Percentiles rank a stretch among this genome's conserved stretches.
Conservation (phyloP, 2,329 filamentous ascomycete species). For the Sporothrix euskadiensis region DNA sequence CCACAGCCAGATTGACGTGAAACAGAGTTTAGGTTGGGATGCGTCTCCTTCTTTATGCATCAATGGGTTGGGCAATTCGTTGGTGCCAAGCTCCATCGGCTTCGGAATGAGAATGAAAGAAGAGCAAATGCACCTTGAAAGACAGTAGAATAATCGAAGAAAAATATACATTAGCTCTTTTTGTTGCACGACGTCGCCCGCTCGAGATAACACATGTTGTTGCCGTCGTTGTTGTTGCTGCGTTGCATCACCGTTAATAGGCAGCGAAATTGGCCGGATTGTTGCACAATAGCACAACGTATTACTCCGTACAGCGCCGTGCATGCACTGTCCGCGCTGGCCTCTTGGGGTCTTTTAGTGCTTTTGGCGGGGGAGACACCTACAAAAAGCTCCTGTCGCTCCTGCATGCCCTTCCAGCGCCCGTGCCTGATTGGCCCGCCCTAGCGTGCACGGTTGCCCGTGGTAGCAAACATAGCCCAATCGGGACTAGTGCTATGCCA, state of each 20-base stretch:
- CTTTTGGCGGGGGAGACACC: background rate
- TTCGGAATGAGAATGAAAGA: too few relatives aligned
- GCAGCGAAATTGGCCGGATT: background rate
- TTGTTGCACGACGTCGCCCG: background rate
- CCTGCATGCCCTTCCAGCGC: constrained; percentile 1
- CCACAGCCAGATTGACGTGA: constrained; percentile 17
- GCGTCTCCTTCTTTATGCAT: constrained; percentile 20
- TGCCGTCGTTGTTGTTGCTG: background rate
- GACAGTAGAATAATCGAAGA: background rate
- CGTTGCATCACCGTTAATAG: constrained; percentile 2
- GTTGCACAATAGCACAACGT: background rate
- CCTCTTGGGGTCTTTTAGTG: background rate
- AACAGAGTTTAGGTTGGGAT: constrained; percentile 5
- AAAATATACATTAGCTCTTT: background rate
- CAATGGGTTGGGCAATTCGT: background rate
- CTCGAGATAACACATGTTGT: background rate
- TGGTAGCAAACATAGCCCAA: constrained; percentile 32
- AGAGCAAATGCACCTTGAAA: background rate
- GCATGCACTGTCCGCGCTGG: background rate
- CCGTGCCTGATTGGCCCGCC: constrained; percentile 24
- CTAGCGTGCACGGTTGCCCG: constrained; percentile 35
- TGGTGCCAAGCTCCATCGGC: background rate
- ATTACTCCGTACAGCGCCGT: constrained; percentile 6
- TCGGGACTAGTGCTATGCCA: constrained; percentile 33
- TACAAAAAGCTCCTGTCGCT: background rate